Base-by-base conservation (phyloP, 768 basidiomycete species). In the Boletus speciosus region DNA sequence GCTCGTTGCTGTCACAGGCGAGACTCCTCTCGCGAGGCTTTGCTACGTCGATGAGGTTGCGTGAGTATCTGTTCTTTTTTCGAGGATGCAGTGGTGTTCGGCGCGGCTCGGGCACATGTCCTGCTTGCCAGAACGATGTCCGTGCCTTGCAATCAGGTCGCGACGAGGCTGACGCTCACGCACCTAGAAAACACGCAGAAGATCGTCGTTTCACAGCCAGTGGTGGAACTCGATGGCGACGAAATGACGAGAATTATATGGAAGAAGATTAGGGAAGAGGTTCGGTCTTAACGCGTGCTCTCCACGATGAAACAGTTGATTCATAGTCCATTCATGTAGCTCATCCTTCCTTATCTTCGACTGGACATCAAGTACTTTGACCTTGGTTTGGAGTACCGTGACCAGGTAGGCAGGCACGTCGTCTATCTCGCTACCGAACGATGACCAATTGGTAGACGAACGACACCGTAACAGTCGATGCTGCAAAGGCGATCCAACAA, bases 241-340 rank as follows among this genome's bases (percentile, higher is more conserved):
- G 96, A 99, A 76, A 98, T 98, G 96, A 99, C 96, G 34, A 80
- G 96, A 61, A 97, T 99, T 66, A 99, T 98, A 70, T 98, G 92
- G 93, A 94, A 93, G 83, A 93, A 93, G 79, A 94, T 95, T 66
- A 80, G 91, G 54, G 90, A 97, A 65, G 93, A 97, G 83, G 93
- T 93, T 52, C 56, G 81, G 73, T 23, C 47, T 50, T 39, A 37
- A 1, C 39, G 21, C 48, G 34, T 36, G 21, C 23, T 53, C 15
- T 27, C 35, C 47, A 25, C 34, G 40, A 29, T 43, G 39, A 41
- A 14, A 19, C 39, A 7, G 25, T 41, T 19, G 7, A 48, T n/a
- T 59, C 9, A 54, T 25, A 12, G 8, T 54, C 23, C n/a, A n/a
- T 27, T 53, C 32, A n/a, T 19, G 16, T 51, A 96, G 92, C 86